phyloP scores from a whole-genome alignment of 495 filamentous ascomycete genomes.

The Clavariopsis aquatica region DNA sequence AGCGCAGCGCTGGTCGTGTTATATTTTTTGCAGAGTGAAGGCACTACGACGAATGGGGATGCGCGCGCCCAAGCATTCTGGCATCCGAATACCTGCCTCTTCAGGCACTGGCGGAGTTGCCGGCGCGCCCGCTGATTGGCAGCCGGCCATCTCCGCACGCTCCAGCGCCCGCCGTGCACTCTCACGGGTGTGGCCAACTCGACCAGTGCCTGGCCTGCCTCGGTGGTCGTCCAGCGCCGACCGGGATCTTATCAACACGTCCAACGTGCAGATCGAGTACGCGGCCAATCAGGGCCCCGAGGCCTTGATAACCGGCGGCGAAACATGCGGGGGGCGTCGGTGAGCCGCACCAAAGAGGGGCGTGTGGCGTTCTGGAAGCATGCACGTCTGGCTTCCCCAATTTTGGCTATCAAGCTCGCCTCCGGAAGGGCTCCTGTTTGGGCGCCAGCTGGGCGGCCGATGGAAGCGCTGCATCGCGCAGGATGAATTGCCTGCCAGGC shows the following conservation, averaged over 20 bases:
- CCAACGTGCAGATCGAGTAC: not conserved
- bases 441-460: not conserved
- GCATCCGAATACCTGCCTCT: slow-evolving; percentile 15
- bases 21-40: slow-evolving; percentile 18
- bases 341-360: slow-evolving; percentile 24
- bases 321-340: slow-evolving; percentile 20
- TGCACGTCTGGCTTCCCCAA: slow-evolving; percentile 11
- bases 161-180: not conserved
- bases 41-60: not conserved
- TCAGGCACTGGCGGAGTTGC: slow-evolving; percentile 16
- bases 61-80: slow-evolving; percentile 14
- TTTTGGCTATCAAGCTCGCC: slow-evolving; percentile 30
- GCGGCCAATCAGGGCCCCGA: not conserved
- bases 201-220: slow-evolving; percentile 15
- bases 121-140: slow-evolving; percentile 20
- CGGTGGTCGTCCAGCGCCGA: slow-evolving; percentile 16
- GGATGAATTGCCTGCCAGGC: too few species aligned
- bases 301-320: slow-evolving; percentile 29
- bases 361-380: slow-evolving; percentile 35
- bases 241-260: slow-evolving; percentile 13
- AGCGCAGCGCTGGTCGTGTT: slow-evolving; percentile 4
- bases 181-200: not conserved
- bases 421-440: slow-evolving; percentile 11
- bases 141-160: slow-evolving; percentile 35
- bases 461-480: not conserved